Evolutionary conservation across 2,329 filamentous ascomycete species (phyloP).

Genomic region (Pseudogymnoascus sp.): DNA sequence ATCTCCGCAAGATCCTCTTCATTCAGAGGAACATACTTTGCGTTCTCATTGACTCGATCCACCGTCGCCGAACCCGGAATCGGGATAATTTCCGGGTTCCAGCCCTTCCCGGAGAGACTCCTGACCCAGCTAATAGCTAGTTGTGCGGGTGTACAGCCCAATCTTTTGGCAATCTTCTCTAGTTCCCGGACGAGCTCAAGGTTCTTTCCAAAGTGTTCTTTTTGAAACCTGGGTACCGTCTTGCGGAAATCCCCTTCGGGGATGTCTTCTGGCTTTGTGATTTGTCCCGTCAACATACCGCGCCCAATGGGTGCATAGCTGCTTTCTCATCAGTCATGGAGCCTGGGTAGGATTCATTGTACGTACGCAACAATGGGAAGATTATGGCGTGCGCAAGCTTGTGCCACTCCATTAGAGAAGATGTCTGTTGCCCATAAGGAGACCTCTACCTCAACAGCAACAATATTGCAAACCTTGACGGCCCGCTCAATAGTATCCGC

Average conservation of each 20-base stretch:
- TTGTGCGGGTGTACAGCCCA: conserved; percentile 55
- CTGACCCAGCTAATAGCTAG: conserved; percentile 59
- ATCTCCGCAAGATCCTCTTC: conserved; percentile 45
- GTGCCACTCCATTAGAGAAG: conserved; percentile 32
- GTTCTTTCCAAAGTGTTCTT: conserved; percentile 57
- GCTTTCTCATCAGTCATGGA: conserved; percentile 18
- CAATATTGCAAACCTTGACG: conserved; percentile 33
- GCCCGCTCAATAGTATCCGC: conserved; percentile 36
- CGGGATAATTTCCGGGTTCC: conserved; percentile 45
- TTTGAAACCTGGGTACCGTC: conserved; percentile 55
- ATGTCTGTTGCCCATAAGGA: conserved; percentile 34
- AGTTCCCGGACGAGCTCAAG: conserved; percentile 53
- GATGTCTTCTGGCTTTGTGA: conserved; percentile 47
- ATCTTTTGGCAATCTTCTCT: conserved; percentile 49
- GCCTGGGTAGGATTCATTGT: neutral
- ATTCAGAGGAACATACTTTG: conserved; percentile 41
- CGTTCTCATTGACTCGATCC: conserved; percentile 53
- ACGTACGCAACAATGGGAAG: conserved; percentile 65
- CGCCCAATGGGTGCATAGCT: conserved; percentile 62
- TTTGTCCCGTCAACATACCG: conserved; percentile 48
- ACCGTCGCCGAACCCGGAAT: conserved; percentile 58
- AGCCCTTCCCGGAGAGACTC: conserved; percentile 24
- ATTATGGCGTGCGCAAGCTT: conserved; percentile 51
- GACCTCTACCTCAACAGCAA: conserved; percentile 40
- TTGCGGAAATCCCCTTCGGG: conserved; percentile 47